Evolutionary conservation across 164 flowering plant species (phyloP).

Genomic region (Hamamelis virginiana): DNA sequence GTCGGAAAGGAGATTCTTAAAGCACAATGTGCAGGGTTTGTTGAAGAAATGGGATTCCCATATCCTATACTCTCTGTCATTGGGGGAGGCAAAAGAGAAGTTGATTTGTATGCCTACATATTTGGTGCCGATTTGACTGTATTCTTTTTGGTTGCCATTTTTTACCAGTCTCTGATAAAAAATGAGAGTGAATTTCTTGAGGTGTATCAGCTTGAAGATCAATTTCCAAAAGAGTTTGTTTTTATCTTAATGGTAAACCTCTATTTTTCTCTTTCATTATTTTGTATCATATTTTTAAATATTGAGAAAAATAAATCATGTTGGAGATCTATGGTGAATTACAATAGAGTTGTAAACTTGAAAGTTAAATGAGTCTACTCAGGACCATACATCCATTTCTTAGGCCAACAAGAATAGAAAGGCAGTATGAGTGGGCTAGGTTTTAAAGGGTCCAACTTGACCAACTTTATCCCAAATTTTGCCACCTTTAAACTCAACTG

Average conservation of each 20-base stretch:
- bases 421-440: no score
- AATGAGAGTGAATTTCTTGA: constrained; percentile 87
- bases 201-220: constrained; percentile 98
- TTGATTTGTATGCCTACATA: constrained; percentile 96
- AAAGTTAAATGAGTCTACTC: no score
- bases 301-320: neutral
- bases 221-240: constrained; percentile 92
- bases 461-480: no score
- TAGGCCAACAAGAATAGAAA: no score
- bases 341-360: no score
- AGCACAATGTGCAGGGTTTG: constrained; percentile 51
- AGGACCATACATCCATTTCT: no score
- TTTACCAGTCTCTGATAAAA: constrained; percentile 86
- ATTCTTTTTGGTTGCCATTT: constrained; percentile 88
- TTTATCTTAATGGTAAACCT: constrained; percentile 74
- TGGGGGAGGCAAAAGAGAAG: constrained; percentile 92
- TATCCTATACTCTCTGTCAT: constrained; percentile 78
- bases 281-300: neutral
- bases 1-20: constrained; percentile 73
- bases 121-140: constrained; percentile 90
- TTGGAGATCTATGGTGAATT: no score
- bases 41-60: constrained; percentile 76
- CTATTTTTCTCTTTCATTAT: neutral
- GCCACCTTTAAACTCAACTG: neutral
- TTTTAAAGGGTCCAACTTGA: no score